phyloP scores from a whole-genome alignment of 257 asterid genomes.

The Mitragyna speciosa region DNA sequence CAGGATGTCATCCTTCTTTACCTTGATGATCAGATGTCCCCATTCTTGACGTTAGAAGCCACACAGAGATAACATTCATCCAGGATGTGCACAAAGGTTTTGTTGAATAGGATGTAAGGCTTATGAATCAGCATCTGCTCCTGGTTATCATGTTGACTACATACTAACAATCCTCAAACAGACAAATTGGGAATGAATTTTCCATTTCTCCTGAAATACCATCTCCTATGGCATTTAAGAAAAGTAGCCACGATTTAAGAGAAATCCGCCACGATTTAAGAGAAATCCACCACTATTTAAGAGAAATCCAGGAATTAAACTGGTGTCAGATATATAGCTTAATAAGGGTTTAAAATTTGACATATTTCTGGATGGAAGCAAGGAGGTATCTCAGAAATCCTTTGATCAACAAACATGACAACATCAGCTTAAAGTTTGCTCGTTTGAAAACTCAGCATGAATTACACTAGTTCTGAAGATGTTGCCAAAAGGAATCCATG shows the following conservation, averaged over 20 bases:
- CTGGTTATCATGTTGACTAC: too few relatives aligned
- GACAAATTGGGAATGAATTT: too few relatives aligned
- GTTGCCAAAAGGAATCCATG: background rate
- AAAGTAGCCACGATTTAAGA: background rate
- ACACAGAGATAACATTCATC: too few relatives aligned
- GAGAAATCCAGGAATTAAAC: background rate
- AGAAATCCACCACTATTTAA: too few relatives aligned
- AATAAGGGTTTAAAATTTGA: background rate
- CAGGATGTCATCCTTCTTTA: too few relatives aligned
- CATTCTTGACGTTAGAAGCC: too few relatives aligned
- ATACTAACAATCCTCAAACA: too few relatives aligned
- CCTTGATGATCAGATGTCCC: too few relatives aligned
- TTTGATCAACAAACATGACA: background rate
- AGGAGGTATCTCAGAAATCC: background rate
- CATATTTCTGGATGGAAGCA: background rate
- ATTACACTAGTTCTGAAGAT: background rate
- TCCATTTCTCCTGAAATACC: too few relatives aligned
- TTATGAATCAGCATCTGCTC: too few relatives aligned
- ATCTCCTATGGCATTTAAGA: background rate
- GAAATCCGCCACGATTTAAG: background rate
- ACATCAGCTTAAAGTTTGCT: background rate
- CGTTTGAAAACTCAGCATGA: background rate
- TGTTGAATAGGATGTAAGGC: too few relatives aligned
- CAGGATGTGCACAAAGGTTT: too few relatives aligned
- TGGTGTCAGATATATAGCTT: background rate